Percentiles rank a stretch among this genome's conserved stretches.
Evolutionary conservation across 352 stramenopile species (phyloP).

Genomic region (Phytophthora brassicae): DNA sequence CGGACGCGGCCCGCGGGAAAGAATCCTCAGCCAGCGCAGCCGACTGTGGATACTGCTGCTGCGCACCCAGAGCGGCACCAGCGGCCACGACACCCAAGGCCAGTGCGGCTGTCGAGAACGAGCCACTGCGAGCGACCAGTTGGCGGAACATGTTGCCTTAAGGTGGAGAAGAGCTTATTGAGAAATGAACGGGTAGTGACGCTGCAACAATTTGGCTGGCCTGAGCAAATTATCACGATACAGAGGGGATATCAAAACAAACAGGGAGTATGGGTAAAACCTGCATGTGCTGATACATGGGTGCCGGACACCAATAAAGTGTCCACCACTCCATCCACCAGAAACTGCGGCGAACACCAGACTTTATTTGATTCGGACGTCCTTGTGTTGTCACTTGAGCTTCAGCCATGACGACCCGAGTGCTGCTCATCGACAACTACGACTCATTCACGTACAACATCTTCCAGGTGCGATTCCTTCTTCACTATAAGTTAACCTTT

Average conservation of each 20-base stretch:
- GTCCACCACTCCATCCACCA: too few relatives aligned
- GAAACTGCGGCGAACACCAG: constrained; percentile 9
- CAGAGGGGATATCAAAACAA: not conserved
- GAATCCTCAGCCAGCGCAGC: constrained; percentile 51
- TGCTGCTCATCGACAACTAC: constrained; percentile 91
- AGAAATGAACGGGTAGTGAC: constrained; percentile 21
- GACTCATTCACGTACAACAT: constrained; percentile 93
- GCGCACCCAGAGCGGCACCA: constrained; percentile 45
- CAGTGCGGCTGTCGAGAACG: constrained; percentile 47
- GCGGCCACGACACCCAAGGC: constrained; percentile 50
- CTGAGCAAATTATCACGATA: too few relatives aligned
- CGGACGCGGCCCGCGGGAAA: constrained; percentile 55
- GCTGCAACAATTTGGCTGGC: constrained; percentile 19
- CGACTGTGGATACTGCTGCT: constrained; percentile 25
- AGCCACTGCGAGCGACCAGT: constrained; percentile 55
- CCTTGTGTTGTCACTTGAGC: constrained; percentile 1
- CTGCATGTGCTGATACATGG: not conserved
- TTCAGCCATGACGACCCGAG: constrained; percentile 51
- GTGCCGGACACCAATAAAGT: not conserved
- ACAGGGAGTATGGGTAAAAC: not conserved
- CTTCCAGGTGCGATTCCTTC: constrained; percentile 55
- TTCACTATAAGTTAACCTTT: not conserved
- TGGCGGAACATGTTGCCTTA: constrained; percentile 64
- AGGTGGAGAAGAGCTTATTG: constrained; percentile 10
- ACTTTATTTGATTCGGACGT: constrained; percentile 1